Conservation (phyloP, 176 grass and related monocot species). For the Zoysia japonica region DNA sequence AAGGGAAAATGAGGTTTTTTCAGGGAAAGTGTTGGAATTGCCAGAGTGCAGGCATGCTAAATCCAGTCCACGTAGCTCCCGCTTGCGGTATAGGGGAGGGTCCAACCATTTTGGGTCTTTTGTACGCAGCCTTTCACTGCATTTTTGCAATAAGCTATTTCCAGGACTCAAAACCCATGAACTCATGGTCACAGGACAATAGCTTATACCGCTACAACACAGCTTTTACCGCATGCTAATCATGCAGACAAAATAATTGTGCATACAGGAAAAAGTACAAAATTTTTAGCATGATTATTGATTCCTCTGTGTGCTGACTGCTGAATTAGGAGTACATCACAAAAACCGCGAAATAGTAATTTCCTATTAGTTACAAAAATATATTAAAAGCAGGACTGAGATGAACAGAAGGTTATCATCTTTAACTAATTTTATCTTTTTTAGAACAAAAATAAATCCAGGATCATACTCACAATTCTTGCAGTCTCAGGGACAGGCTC, state of each 20-base stretch:
- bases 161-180: too few relatives aligned
- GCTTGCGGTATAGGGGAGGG: too few relatives aligned
- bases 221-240: background rate
- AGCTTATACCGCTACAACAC: too few relatives aligned
- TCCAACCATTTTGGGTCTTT: too few relatives aligned
- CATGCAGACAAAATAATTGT: too few relatives aligned
- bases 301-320: background rate
- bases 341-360: background rate
- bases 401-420: slow-evolving; percentile 5
- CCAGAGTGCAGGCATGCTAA: background rate
- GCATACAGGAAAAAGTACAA: too few relatives aligned
- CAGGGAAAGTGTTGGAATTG: background rate
- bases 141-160: too few relatives aligned
- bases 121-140: too few relatives aligned
- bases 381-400: background rate
- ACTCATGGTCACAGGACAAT: too few relatives aligned
- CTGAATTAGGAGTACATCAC: background rate
- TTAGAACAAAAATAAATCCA: slow-evolving; percentile 2
- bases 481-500: slow-evolving; percentile 75
- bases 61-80: too few relatives aligned
- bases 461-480: slow-evolving; percentile 82
- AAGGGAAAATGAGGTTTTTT: background rate
- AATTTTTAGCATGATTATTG: background rate
- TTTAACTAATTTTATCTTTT: background rate
- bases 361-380: background rate